Percentiles rank a stretch among this genome's conserved stretches.
Evolutionary conservation across 495 filamentous ascomycete genomes (phyloP).

Genomic region (Aspergillus wentii): DNA sequence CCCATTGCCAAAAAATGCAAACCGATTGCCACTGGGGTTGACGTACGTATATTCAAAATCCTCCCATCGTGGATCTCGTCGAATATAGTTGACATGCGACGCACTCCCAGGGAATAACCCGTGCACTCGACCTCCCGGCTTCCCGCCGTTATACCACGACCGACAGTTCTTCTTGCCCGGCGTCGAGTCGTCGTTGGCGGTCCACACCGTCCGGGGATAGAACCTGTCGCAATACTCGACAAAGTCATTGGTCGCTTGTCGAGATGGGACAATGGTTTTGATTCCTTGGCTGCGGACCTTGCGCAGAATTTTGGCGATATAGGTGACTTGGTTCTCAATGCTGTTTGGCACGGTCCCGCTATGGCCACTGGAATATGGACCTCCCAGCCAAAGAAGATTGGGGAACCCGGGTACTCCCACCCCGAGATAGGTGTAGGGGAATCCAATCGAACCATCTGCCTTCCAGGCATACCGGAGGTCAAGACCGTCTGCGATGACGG

Average conservation of each 20-base stretch:
- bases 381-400: slow-evolving; percentile 54
- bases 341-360: slow-evolving; percentile 48
- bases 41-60: slow-evolving; percentile 64
- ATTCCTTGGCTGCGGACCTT: slow-evolving; percentile 62
- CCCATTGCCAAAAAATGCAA: slow-evolving; percentile 55
- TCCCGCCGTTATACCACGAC: slow-evolving; percentile 65
- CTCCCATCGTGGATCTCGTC: slow-evolving; percentile 63
- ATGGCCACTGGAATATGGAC: slow-evolving; percentile 44
- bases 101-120: slow-evolving; percentile 66
- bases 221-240: slow-evolving; percentile 57
- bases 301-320: slow-evolving; percentile 58
- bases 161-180: slow-evolving; percentile 49
- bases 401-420: slow-evolving; percentile 59
- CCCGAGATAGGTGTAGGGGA: slow-evolving; percentile 62
- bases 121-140: slow-evolving; percentile 50
- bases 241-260: slow-evolving; percentile 57
- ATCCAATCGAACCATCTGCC: slow-evolving; percentile 48
- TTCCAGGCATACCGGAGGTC: slow-evolving; percentile 48
- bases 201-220: slow-evolving; percentile 56
- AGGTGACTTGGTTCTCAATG: slow-evolving; percentile 53
- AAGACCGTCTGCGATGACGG: slow-evolving; percentile 45
- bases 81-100: slow-evolving; percentile 49
- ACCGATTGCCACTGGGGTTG: slow-evolving; percentile 45
- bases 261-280: slow-evolving; percentile 49
- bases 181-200: slow-evolving; percentile 24